Evolutionary conservation across 768 basidiomycete genomes (phyloP), one percentile per base, ranked within the genome.

Genomic region (Cyathus striatus): DNA sequence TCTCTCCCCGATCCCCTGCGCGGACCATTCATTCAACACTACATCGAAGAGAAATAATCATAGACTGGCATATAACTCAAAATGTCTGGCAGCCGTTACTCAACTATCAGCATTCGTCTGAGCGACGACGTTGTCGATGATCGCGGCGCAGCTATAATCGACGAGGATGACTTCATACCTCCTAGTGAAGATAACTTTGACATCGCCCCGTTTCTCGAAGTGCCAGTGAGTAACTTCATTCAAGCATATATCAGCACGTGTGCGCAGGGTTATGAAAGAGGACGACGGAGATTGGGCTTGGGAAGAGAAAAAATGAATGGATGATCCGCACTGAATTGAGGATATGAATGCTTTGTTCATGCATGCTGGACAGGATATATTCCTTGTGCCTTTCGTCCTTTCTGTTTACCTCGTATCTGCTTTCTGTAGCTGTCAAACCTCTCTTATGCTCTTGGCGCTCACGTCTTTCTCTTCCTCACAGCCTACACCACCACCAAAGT

Each of bases 401-500:
- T 6, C 12, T 14, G 3, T n/a, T n/a, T n/a, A n/a, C n/a, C n/a
- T n/a, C n/a, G n/a, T n/a, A n/a, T n/a, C n/a, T n/a, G n/a, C n/a
- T n/a, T n/a, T n/a, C n/a, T n/a, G n/a, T n/a, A n/a, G n/a, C n/a
- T n/a, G n/a, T n/a, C n/a, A n/a, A n/a, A n/a, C n/a, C n/a, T n/a
- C n/a, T n/a, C n/a, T n/a, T n/a, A n/a, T 25, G 21, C 22, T n/a
- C 9, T 41, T 13, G 17, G 14, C 23, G 4, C 16, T 18, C 7
- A 40, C 27, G 5, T n/a, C 24, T 5, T 16, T 39, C 42, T 41
- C 43, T 42, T 45, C 45, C 14, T 48, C 43, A 37, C 39, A 45
- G 48, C 52, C 48, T 21, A 48, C 51, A 2, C 54, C 49, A 21
- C 56, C 46, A 30, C 56, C 47, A 30, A 56, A 51, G 48, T 46